Evolutionary conservation across 768 basidiomycete species (phyloP).

Genomic region (Pulveroboletus sp.): DNA sequence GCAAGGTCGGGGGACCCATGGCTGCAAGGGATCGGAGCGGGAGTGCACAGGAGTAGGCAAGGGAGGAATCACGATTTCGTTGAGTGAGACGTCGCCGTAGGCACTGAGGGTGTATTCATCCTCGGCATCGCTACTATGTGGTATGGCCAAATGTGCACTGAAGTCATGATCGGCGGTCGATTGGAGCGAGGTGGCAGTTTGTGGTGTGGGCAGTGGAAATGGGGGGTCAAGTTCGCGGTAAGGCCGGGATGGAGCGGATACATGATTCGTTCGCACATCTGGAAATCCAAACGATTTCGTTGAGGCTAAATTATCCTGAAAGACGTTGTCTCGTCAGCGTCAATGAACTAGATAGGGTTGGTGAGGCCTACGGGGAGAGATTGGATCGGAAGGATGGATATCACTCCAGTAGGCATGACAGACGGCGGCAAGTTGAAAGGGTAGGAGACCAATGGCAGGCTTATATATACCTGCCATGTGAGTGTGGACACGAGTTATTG

Average conservation of each 20-base stretch:
- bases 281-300: not conserved
- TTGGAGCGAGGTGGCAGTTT: not conserved
- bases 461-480: conserved; percentile 11
- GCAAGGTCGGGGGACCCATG: conserved; percentile 9
- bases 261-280: not conserved
- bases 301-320: conserved; percentile 7
- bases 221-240: not conserved
- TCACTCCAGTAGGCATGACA: conserved; percentile 7
- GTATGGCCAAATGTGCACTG: not conserved
- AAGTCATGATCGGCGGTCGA: not conserved
- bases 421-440: not conserved
- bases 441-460: not conserved
- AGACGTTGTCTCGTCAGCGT: not conserved
- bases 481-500: conserved; percentile 6
- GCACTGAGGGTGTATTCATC: conserved; percentile 39
- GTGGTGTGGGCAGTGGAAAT: not conserved
- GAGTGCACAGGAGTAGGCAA: not conserved
- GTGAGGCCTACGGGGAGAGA: conserved; percentile 6
- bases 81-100: conserved; percentile 43
- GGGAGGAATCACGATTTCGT: conserved; percentile 34
- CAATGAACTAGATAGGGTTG: not conserved
- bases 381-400: not conserved
- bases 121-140: conserved; percentile 14
- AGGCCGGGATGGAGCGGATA: not conserved
- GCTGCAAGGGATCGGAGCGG: not conserved